These are phyloP conservation scores for Arabidopsis hybrid DNA, from an alignment of 441 rosid species.

Conservation along the genomic window DNA sequence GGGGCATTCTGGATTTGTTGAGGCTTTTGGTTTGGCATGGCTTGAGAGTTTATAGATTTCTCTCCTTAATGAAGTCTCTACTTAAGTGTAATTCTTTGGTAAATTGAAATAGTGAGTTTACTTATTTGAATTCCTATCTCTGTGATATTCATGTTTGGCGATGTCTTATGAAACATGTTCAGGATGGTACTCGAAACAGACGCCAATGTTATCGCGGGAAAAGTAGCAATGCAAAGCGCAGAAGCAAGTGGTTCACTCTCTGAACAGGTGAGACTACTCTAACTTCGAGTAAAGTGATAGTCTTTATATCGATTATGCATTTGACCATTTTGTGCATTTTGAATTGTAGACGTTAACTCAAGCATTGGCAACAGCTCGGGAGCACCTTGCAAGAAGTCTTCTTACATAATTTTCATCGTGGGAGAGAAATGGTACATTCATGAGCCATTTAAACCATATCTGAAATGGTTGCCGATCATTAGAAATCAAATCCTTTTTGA, in stretches of 20 bases:
- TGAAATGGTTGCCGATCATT: constrained; percentile 27
- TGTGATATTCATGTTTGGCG: not conserved
- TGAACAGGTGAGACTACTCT: constrained; percentile 69
- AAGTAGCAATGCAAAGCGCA: constrained; percentile 80
- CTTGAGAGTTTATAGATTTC: constrained; percentile 7
- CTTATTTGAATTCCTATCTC: not conserved
- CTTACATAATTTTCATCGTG: constrained; percentile 57
- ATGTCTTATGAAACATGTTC: constrained; percentile 21
- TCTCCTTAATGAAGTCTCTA: not conserved
- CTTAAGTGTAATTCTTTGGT: constrained; percentile 1
- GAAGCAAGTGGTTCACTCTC: constrained; percentile 86
- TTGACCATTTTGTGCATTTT: constrained; percentile 20
- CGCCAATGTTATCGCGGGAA: constrained; percentile 82
- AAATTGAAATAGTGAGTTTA: not conserved
- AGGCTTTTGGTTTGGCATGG: not conserved
- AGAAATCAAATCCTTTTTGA: constrained; percentile 16
- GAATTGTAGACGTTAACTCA: constrained; percentile 76
- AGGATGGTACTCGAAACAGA: constrained; percentile 88
- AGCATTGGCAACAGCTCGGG: constrained; percentile 91
- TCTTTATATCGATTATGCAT: constrained; percentile 4
- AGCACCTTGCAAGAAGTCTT: constrained; percentile 86
- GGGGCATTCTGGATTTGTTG: not conserved
- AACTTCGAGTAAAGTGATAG: constrained; percentile 3
- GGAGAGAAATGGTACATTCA: constrained; percentile 29
- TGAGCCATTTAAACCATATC: constrained; percentile 19